Evolutionary conservation across 2,329 filamentous ascomycete species (phyloP), one percentile per base, ranked within the genome.

Genomic region (Scortechinia acanthostroma): DNA sequence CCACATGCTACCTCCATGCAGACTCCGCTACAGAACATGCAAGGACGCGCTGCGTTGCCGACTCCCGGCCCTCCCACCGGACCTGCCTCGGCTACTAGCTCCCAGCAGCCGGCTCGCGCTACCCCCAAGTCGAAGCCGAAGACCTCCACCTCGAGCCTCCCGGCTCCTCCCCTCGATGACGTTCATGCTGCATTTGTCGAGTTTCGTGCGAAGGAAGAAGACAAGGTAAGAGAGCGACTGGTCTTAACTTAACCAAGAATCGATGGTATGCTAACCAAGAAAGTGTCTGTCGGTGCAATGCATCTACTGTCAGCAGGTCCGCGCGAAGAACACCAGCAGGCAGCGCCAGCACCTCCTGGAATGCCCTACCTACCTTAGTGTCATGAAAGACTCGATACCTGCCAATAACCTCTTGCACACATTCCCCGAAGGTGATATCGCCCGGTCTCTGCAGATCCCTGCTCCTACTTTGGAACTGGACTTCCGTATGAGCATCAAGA

Each of bases 401-500:
- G 69, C 70, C 44, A 72, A 73, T 50, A 71, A 71, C 48, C 59
- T 73, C 42, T 63, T 71, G 22, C 68, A 72, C 53, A 68, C 67
- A 33, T 73, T 71, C 52, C 69, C 69, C 22, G 68, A 71, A 52
- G 66, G 66, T 42, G 68, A 73, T 54, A 57, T 70, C 44, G 68
- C 68, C 19, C 67, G 68, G 16, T 70, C 66, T 6, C 53, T 71
- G 42, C 64, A 68, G 50, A 59, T 73, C 21, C 70, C 70, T 5
- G 59, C 63, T 4, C 71, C 71, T 1, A 58, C 59, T 3, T 62
- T 74, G 22, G 69, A 73, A 49, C 60, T 73, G 42, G 71, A 74
- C 51, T 74, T 74, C 58, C 68, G 71, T 43, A 71, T 74, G 61
- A 71, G 68, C 52, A 64, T 73, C 45, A 71, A 71, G 51, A 56